Evolutionary conservation across 495 filamentous ascomycete genomes (phyloP).

Genomic region (Cladorrhinum samala): DNA sequence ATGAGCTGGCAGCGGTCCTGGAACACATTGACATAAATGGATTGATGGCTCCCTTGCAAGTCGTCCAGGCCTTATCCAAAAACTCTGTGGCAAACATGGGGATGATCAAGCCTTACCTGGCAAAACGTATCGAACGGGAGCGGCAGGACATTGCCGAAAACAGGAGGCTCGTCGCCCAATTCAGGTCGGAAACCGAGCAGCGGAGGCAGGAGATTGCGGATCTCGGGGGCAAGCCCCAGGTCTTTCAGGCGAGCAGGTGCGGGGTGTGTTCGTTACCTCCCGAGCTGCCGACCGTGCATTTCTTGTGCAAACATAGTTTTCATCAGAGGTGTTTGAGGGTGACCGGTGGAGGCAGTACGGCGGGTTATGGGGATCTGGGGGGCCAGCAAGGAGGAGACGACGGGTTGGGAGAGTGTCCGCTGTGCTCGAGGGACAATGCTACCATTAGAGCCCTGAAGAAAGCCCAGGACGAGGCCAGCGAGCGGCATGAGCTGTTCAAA

Average conservation of each 20-base stretch:
- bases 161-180: conserved; percentile 72
- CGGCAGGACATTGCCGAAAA: conserved; percentile 79
- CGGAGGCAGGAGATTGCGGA: conserved; percentile 73
- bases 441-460: conserved; percentile 80
- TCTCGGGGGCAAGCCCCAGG: conserved; percentile 67
- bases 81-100: conserved; percentile 84
- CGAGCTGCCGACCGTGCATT: conserved; percentile 87
- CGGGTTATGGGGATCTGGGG: conserved; percentile 14
- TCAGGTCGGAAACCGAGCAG: conserved; percentile 75
- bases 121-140: conserved; percentile 81
- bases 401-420: conserved; percentile 70
- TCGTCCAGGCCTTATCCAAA: conserved; percentile 76
- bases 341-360: conserved; percentile 22
- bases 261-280: conserved; percentile 66
- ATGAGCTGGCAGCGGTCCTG: conserved; percentile 72
- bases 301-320: conserved; percentile 93
- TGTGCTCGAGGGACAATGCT: conserved; percentile 74
- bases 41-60: conserved; percentile 92
- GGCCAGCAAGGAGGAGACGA: conserved; percentile 42
- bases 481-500: conserved; percentile 84
- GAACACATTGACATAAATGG: conserved; percentile 82
- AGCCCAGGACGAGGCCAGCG: conserved; percentile 81
- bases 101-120: conserved; percentile 88
- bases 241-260: conserved; percentile 88
- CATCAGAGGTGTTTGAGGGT: conserved; percentile 74